Evolutionary conservation across 306 rosid species (phyloP), one percentile per base, ranked within the genome.

Genomic region (Hippophae gyantsensis): DNA sequence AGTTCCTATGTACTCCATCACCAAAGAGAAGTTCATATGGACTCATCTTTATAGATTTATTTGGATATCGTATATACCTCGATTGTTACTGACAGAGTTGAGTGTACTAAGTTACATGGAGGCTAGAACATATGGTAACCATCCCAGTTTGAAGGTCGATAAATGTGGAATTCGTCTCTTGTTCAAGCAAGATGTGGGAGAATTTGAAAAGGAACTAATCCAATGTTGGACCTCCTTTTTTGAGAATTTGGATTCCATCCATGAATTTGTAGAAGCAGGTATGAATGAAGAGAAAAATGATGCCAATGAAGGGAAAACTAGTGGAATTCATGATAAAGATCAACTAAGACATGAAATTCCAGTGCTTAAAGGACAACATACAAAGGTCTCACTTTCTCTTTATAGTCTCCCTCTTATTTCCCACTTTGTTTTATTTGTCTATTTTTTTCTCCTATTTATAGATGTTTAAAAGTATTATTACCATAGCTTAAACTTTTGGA

Each of bases 1-100:
- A 7, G 7, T 38, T 8, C 67, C 63, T 41, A 12, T 3, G 43
- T 53, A 63, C 48, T 1, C 40, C 14, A 49, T 61, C 50, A 54
- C 13, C 5, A 57, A 59, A 3, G 46, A 63, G 11, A 64, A 25
- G 48, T 55, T 49, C 25, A 10, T 46, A 60, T 42, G 61, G 79
- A 45, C 50, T n/a, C 12, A 55, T 6, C 10, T 8, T 11, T 54
- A 67, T 32, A 67, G 68, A 41, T 64, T 69, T 54, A 41, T 63
- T 23, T 74, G 78, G 74, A 6, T 74, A 2, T 74, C 68, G 8
- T 74, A 58, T 43, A 63, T 46, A 47, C 79, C 79, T 12, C 54
- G 60, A 4, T 3, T 0, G 13, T 0, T 23, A 2, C 38, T 57
- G 1, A 1, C 51, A 8, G 70, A 66, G 27, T 48, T 57, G 10